Evolutionary conservation across 345 rosid genomes (phyloP).

Genomic region (Eucalyptus erythrocorys): DNA sequence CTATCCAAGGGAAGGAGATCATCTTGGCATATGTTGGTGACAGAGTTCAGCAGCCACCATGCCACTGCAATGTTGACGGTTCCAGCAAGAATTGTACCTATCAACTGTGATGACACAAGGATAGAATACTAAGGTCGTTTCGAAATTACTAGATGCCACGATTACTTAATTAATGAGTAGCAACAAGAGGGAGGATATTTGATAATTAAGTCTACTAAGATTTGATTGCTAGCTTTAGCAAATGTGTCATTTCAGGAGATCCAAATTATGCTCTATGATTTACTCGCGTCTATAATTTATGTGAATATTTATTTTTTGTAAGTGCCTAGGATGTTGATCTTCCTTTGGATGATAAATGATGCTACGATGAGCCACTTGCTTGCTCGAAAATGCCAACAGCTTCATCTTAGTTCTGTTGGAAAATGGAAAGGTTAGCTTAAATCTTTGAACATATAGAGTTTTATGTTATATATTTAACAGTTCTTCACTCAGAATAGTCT

Average conservation of each 20-base stretch:
- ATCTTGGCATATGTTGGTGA: conserved; percentile 68
- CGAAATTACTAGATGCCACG: not conserved
- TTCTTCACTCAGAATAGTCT: not conserved
- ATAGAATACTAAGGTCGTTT: not conserved
- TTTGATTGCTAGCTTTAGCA: not conserved
- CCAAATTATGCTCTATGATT: not conserved
- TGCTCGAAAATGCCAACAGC: not conserved
- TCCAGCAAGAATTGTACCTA: conserved; percentile 83
- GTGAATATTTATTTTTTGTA: not conserved
- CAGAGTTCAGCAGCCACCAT: conserved; percentile 74
- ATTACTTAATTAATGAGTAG: not conserved
- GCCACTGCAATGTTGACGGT: conserved; percentile 72
- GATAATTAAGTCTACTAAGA: not conserved
- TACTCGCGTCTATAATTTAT: not conserved
- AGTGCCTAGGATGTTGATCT: not conserved
- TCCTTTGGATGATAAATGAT: not conserved
- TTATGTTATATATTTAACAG: not conserved
- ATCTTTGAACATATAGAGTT: not conserved
- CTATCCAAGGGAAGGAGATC: conserved; percentile 55
- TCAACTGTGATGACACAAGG: conserved; percentile 25
- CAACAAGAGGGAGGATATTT: not conserved
- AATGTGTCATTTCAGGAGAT: not conserved
- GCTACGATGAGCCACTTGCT: not conserved
- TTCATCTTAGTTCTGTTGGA: not conserved
- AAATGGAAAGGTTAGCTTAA: not conserved